Evolutionary conservation across 2,329 filamentous ascomycete species (phyloP).

Genomic region (Penicillium thymicola): DNA sequence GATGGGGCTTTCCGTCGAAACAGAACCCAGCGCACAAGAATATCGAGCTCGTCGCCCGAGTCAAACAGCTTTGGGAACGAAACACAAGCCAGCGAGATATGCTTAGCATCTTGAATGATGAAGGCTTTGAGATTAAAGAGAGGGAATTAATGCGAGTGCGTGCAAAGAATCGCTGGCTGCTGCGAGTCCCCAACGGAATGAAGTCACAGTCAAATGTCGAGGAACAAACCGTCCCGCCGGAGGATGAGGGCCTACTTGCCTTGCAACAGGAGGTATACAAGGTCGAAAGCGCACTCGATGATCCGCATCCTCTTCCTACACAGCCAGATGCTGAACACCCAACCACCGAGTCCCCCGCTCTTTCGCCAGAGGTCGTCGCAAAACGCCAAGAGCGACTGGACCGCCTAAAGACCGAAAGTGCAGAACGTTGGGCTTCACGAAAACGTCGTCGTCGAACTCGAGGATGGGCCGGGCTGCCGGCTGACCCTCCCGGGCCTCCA

Average conservation of each 20-base stretch:
- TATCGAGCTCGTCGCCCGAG: conserved; percentile 61
- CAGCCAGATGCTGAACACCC: conserved; percentile 20
- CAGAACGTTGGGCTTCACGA: conserved; percentile 59
- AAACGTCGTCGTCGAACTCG: conserved; percentile 67
- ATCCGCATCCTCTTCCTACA: conserved; percentile 24
- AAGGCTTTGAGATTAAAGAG: conserved; percentile 70
- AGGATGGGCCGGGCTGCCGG: conserved; percentile 64
- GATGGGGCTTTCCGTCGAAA: conserved; percentile 76
- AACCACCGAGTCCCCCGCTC: conserved; percentile 25
- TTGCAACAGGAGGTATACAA: conserved; percentile 42
- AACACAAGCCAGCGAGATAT: conserved; percentile 73
- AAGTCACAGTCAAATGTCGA: conserved; percentile 41
- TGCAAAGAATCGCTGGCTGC: conserved; percentile 64
- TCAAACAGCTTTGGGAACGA: conserved; percentile 73
- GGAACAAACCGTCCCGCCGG: conserved; percentile 24
- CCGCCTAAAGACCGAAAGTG: conserved; percentile 57
- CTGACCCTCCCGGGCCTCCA: conserved; percentile 65
- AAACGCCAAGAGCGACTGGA: conserved; percentile 55
- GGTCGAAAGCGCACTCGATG: conserved; percentile 28
- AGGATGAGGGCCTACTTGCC: conserved; percentile 39
- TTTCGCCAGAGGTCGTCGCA: conserved; percentile 49
- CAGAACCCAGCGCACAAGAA: conserved; percentile 71
- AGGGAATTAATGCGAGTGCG: conserved; percentile 69
- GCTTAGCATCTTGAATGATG: conserved; percentile 64
- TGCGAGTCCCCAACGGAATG: conserved; percentile 61